Conservation (phyloP, 441 rosid species). For the Corymbia citriodora region DNA sequence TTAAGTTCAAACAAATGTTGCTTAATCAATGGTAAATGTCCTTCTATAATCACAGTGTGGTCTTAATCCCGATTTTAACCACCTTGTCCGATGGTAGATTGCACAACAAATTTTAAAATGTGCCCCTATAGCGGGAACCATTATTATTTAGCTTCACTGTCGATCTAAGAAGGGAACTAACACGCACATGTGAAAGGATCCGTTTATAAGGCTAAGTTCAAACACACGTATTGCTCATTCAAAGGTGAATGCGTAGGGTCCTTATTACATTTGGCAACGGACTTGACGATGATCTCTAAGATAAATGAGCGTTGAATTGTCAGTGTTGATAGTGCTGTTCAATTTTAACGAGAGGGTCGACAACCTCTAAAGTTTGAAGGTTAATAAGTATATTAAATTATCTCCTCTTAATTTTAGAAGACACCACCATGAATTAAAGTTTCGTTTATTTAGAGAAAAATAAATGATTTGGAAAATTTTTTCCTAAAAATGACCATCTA, state of each 20-base stretch:
- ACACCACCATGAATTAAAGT: neutral
- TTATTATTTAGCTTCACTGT: no score
- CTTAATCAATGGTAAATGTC: neutral
- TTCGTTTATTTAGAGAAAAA: no score
- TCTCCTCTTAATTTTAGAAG: neutral
- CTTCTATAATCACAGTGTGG: rapidly evolving
- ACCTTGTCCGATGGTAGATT: neutral
- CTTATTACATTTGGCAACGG: neutral
- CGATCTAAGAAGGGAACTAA: rapidly evolving
- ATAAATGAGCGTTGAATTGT: neutral
- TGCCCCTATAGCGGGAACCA: rapidly evolving
- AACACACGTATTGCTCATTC: rapidly evolving
- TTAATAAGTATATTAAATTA: neutral
- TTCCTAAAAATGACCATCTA: no score
- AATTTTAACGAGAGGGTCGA: neutral
- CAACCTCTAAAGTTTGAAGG: neutral
- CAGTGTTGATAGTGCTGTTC: neutral
- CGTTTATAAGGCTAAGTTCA: neutral
- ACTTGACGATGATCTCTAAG: neutral
- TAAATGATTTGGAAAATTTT: no score
- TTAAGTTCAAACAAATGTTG: neutral
- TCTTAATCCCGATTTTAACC: rapidly evolving
- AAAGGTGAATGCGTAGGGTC: neutral
- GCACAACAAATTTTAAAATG: neutral
- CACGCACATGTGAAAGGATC: neutral